phyloP scores from a whole-genome alignment of 345 rosid genomes.

The Microcos paniculata region DNA sequence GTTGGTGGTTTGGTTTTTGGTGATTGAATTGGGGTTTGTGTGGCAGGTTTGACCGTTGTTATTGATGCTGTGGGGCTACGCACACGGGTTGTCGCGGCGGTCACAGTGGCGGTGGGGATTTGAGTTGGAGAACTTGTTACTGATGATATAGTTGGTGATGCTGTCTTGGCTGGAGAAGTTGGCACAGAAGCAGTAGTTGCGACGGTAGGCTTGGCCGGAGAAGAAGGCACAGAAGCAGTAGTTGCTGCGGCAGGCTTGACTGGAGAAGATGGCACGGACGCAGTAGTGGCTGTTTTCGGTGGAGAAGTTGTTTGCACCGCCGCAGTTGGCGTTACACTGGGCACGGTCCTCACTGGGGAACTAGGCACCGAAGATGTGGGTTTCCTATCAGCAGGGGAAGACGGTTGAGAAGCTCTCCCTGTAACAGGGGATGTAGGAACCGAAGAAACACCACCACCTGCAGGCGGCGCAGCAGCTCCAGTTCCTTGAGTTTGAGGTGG shows the following conservation, averaged over 20 bases:
- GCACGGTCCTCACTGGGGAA: background rate
- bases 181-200: conserved; percentile 7
- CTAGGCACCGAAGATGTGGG: conserved; percentile 9
- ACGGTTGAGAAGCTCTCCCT: conserved; percentile 25
- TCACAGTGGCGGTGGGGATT: background rate
- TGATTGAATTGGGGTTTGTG: conserved; percentile 40
- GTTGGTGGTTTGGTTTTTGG: conserved; percentile 38
- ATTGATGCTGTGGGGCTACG: conserved; percentile 23
- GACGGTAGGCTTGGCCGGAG: background rate
- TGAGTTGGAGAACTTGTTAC: conserved; percentile 22
- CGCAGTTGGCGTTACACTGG: too few species aligned
- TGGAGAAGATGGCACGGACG: background rate
- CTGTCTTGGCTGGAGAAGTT: conserved; percentile 23
- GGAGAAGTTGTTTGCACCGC: conserved; percentile 18
- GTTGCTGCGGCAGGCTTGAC: background rate
- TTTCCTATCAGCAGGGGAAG: conserved; percentile 26
- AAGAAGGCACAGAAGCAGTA: conserved; percentile 11
- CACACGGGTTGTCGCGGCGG: background rate
- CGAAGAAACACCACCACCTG: conserved; percentile 4
- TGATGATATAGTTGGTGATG: too few species aligned
- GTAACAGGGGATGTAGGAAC: conserved; percentile 39
- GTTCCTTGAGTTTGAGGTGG: conserved; percentile 26
- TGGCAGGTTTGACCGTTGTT: conserved; percentile 21
- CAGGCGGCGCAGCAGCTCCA: conserved; percentile 8
- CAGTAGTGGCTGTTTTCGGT: background rate